phyloP scores from a whole-genome alignment of 805 yeast genomes.

The Komagataella pseudopastoris region DNA sequence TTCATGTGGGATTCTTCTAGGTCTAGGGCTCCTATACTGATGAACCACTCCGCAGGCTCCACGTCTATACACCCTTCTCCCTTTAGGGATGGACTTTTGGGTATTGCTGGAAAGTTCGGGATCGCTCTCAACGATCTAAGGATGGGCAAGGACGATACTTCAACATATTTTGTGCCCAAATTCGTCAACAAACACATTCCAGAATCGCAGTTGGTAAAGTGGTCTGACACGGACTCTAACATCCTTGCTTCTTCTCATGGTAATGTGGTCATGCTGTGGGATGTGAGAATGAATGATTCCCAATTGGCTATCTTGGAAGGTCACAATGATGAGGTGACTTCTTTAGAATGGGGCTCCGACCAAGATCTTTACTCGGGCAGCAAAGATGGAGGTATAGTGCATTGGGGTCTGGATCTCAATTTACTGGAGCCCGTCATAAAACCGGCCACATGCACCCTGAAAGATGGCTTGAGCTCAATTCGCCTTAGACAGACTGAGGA shows the following conservation, averaged over 20 bases:
- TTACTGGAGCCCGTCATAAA: constrained; percentile 12
- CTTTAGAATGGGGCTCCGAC: constrained; percentile 43
- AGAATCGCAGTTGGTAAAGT: constrained; percentile 11
- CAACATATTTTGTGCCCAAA: constrained; percentile 31
- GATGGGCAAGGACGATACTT: constrained; percentile 19
- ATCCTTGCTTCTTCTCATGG: constrained; percentile 52
- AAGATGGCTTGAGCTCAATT: constrained; percentile 31
- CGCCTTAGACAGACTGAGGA: constrained; percentile 20
- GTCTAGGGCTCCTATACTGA: constrained; percentile 43
- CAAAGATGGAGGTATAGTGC: constrained; percentile 51
- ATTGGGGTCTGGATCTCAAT: constrained; percentile 32
- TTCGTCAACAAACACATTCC: constrained; percentile 8
- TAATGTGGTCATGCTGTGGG: constrained; percentile 58
- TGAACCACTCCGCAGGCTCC: constrained; percentile 37
- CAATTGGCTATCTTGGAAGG: constrained; percentile 35
- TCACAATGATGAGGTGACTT: constrained; percentile 38
- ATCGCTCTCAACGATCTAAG: constrained; percentile 64
- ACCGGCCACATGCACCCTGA: constrained; percentile 23
- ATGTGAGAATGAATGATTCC: constrained; percentile 45
- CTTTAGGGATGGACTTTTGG: constrained; percentile 35
- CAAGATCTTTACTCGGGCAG: constrained; percentile 45
- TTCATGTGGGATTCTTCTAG: constrained; percentile 67
- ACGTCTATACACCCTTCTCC: constrained; percentile 35
- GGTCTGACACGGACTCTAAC: constrained; percentile 52
- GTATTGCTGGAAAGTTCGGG: constrained; percentile 61